These are phyloP conservation scores for Fomitopsis palustris DNA, from an alignment of 1,284 basidiomycete genomes.

Conservation along the genomic window DNA sequence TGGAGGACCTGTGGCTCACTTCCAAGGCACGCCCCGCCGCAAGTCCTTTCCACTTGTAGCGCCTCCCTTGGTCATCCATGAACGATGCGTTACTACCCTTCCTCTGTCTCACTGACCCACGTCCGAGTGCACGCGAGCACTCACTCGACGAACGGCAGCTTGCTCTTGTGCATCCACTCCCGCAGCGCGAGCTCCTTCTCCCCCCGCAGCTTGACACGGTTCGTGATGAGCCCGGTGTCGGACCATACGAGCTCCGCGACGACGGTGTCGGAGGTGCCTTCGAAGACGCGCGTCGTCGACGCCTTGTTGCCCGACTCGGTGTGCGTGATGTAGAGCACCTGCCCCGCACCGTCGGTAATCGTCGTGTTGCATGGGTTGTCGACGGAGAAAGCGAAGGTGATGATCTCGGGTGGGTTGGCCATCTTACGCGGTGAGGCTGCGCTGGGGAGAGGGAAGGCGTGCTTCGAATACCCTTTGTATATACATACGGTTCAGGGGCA, in stretches of 20 bases:
- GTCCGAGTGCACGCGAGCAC: conserved; percentile 7
- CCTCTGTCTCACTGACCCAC: neutral
- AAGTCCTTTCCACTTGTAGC: conserved; percentile 40
- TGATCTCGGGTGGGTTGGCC: neutral
- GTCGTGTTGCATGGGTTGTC: conserved; percentile 44
- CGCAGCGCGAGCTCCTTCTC: conserved; percentile 21
- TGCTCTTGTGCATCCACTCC: conserved; percentile 40
- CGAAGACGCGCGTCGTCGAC: conserved; percentile 30
- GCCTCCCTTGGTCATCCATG: conserved; percentile 29
- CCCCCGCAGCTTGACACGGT: conserved; percentile 19
- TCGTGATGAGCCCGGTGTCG: conserved; percentile 16
- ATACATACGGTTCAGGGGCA: too few species aligned
- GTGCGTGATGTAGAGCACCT: conserved; percentile 34
- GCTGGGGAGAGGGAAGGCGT: too few species aligned
- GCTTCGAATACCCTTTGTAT: too few species aligned
- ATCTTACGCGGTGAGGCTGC: too few species aligned
- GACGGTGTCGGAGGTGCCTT: conserved; percentile 19
- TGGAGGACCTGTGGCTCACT: conserved; percentile 21
- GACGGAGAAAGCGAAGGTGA: conserved; percentile 32
- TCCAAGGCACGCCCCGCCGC: conserved; percentile 34
- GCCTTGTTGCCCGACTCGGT: conserved; percentile 33
- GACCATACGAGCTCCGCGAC: conserved; percentile 25
- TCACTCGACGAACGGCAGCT: conserved; percentile 40
- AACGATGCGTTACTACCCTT: conserved; percentile 32
- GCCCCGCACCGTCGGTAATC: conserved; percentile 32